These are phyloP conservation scores for Nemania bipapillata DNA, from an alignment of 2,329 filamentous ascomycete species.

Conservation along the genomic window DNA sequence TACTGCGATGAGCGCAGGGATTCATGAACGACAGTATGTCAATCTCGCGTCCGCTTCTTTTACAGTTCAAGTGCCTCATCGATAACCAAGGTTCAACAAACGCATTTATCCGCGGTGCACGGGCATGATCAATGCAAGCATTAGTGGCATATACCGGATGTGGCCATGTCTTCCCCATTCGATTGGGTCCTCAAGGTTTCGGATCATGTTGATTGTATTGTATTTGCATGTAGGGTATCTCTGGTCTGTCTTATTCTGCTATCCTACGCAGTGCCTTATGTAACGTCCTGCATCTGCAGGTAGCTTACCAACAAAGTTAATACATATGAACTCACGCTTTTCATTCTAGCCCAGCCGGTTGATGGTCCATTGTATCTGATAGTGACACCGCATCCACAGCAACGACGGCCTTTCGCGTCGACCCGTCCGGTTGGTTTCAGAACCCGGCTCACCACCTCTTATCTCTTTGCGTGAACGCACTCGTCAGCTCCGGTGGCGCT, in stretches of 20 bases:
- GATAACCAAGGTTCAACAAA: background rate
- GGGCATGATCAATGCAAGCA: slow-evolving; percentile 15
- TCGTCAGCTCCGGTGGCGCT: slow-evolving; percentile 23
- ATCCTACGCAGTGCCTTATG: background rate
- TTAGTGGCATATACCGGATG: background rate
- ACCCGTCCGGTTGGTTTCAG: slow-evolving; percentile 28
- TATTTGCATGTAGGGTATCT: slow-evolving; percentile 25
- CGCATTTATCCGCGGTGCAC: slow-evolving; percentile 25
- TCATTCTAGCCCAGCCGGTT: slow-evolving; percentile 1
- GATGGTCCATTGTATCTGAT: slow-evolving; percentile 15
- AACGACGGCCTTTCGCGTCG: slow-evolving; percentile 13
- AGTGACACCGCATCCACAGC: slow-evolving; percentile 18
- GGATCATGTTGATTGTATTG: slow-evolving; percentile 15
- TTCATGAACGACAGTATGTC: slow-evolving; percentile 18
- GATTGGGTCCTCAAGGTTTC: slow-evolving; percentile 22
- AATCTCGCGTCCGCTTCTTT: background rate
- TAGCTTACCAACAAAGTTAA: slow-evolving; percentile 4
- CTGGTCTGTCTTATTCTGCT: slow-evolving; percentile 10
- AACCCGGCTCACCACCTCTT: slow-evolving; percentile 8
- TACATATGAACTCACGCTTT: background rate
- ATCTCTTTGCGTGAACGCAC: slow-evolving; percentile 11
- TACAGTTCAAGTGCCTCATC: background rate
- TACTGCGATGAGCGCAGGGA: slow-evolving; percentile 32
- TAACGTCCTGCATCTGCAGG: background rate
- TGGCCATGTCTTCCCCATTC: background rate